Evolutionary conservation across 345 rosid genomes (phyloP).

Genomic region (Carallia brachiata): DNA sequence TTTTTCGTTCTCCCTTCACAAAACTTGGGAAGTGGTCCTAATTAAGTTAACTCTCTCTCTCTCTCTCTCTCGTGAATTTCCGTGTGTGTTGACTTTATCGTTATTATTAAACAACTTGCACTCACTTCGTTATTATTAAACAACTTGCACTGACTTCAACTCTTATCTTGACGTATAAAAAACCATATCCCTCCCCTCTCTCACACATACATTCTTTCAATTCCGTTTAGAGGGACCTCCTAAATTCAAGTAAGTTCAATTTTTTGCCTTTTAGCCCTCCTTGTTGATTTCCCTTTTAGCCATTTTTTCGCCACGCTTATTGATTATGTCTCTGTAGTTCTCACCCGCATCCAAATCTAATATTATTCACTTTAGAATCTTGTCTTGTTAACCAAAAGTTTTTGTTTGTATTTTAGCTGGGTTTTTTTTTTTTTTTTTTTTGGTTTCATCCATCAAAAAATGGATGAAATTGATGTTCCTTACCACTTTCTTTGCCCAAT

Average conservation of each 20-base stretch:
- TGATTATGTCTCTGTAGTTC: background rate
- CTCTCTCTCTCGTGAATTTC: constrained; percentile 10
- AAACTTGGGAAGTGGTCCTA: constrained; percentile 11
- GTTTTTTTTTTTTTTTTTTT: background rate
- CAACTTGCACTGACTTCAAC: background rate
- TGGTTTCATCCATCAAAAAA: background rate
- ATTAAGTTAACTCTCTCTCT: background rate
- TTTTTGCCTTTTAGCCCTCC: background rate
- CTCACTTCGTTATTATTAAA: background rate
- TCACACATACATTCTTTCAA: background rate
- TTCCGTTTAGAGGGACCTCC: background rate
- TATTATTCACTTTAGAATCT: background rate
- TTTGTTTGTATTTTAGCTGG: too few relatives aligned
- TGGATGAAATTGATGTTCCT: constrained; percentile 47
- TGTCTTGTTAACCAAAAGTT: background rate
- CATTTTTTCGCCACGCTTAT: background rate
- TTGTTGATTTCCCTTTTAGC: background rate
- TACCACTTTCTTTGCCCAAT: constrained; percentile 56
- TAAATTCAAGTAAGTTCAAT: constrained; percentile 4
- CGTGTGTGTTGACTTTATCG: constrained; percentile 39
- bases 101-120: background rate
- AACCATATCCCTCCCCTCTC: background rate
- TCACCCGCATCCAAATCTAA: background rate
- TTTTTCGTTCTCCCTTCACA: constrained; percentile 4
- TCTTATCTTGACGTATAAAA: constrained; percentile 2